phyloP scores from a whole-genome alignment of 2,329 filamentous ascomycete species.

The Phialophora macrospora region DNA sequence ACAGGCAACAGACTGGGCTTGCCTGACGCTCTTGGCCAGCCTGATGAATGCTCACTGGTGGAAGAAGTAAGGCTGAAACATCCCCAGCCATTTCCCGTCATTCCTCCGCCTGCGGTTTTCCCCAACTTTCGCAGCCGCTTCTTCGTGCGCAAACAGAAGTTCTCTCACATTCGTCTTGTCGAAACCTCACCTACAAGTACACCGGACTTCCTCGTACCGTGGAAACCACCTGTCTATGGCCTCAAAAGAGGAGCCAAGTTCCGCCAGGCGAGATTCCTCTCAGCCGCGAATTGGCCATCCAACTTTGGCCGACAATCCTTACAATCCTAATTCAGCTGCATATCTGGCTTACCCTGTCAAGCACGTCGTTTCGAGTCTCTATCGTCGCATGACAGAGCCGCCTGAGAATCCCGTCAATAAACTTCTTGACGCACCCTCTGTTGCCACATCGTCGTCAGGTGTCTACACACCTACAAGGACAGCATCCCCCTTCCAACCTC shows the following conservation, averaged over 20 bases:
- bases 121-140: not conserved
- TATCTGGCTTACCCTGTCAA: conserved; percentile 59
- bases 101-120: conserved; percentile 1
- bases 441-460: conserved; percentile 43
- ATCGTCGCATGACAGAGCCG: conserved; percentile 66
- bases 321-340: conserved; percentile 48
- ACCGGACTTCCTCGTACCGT: not conserved
- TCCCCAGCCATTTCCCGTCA: not conserved
- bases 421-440: conserved; percentile 39
- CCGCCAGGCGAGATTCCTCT: conserved; percentile 18
- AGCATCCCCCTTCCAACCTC: conserved; percentile 81
- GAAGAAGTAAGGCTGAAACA: conserved; percentile 17
- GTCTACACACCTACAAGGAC: conserved; percentile 68
- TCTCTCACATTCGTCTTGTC: not conserved
- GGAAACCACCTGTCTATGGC: conserved; percentile 24
- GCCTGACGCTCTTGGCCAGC: conserved; percentile 12
- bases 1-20: conserved; percentile 4
- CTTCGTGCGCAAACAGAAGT: not conserved
- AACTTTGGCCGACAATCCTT: conserved; percentile 38
- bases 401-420: conserved; percentile 38
- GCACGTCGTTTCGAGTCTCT: conserved; percentile 65
- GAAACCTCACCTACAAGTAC: not conserved
- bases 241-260: conserved; percentile 21
- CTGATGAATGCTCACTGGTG: not conserved
- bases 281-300: conserved; percentile 20